Percentiles rank a stretch among this genome's conserved stretches.
phyloP scores from a whole-genome alignment of 179 eudicot genomes.

The Kewa caespitosa region DNA sequence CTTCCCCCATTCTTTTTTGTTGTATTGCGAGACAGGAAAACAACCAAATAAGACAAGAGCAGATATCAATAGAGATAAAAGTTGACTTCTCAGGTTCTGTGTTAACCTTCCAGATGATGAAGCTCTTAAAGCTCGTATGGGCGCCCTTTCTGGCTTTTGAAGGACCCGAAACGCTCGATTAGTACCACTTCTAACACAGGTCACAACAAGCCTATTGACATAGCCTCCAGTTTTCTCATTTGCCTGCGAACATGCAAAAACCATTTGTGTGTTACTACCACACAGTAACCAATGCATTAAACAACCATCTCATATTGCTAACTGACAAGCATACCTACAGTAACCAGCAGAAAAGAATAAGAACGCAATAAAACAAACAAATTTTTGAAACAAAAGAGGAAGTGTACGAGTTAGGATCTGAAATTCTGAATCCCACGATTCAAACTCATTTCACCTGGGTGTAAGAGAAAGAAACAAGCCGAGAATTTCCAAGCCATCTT shows the following conservation, averaged over 20 bases:
- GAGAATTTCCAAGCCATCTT: slow-evolving; percentile 97
- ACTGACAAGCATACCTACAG: not conserved
- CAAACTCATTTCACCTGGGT: slow-evolving; percentile 49
- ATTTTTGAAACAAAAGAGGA: slow-evolving; percentile 7
- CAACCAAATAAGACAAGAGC: not conserved
- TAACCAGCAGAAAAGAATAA: slow-evolving; percentile 5
- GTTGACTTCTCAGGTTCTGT: slow-evolving; percentile 6
- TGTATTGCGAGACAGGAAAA: slow-evolving; percentile 6
- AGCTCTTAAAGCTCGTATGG: slow-evolving; percentile 91
- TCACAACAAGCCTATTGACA: slow-evolving; percentile 77
- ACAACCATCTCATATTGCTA: not conserved
- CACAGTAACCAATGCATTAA: not conserved
- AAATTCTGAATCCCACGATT: not conserved
- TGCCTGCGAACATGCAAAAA: slow-evolving; percentile 48
- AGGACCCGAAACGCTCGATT: slow-evolving; percentile 87
- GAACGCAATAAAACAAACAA: slow-evolving; percentile 12
- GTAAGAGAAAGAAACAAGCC: slow-evolving; percentile 89
- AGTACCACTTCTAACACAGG: slow-evolving; percentile 90
- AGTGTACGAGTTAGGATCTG: not conserved
- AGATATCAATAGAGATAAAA: not conserved
- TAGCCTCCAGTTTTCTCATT: slow-evolving; percentile 87
- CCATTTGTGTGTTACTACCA: slow-evolving; percentile 9
- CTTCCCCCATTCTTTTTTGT: too few relatives aligned
- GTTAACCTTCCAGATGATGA: slow-evolving; percentile 95
- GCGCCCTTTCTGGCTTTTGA: slow-evolving; percentile 98